phyloP scores from a whole-genome alignment of 106 monocot species.

The Platanthera zijinensis region DNA sequence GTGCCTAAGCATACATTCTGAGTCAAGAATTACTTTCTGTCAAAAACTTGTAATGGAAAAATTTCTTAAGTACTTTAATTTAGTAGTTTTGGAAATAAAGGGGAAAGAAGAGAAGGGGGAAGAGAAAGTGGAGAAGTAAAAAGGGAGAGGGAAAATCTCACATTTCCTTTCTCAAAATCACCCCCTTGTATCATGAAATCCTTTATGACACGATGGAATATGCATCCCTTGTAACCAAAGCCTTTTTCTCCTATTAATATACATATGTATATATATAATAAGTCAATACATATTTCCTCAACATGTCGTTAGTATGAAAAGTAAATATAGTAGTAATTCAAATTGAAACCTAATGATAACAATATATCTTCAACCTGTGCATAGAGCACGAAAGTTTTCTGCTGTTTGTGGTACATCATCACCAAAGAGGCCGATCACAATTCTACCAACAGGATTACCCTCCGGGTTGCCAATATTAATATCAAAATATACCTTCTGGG shows the following conservation, averaged over 20 bases:
- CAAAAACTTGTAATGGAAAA: neutral
- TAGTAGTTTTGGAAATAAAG: neutral
- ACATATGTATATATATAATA: neutral
- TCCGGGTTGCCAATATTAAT: conserved; percentile 81
- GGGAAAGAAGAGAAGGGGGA: neutral
- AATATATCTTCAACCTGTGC: conserved; percentile 48
- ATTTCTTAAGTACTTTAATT: neutral
- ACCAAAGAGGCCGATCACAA: conserved; percentile 87
- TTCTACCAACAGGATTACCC: conserved; percentile 56
- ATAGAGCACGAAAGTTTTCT: conserved; percentile 91
- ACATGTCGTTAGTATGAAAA: neutral
- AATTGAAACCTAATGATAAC: neutral
- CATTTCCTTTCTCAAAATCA: conserved; percentile 94
- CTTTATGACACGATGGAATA: conserved; percentile 91
- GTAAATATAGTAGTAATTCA: neutral
- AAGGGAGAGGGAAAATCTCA: conserved; percentile 20
- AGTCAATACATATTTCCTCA: neutral
- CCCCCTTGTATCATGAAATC: conserved; percentile 99
- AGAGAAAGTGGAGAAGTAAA: neutral
- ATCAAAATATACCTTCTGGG: conserved; percentile 84
- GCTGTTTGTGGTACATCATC: conserved; percentile 92
- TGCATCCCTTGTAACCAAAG: conserved; percentile 86
- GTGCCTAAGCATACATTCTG: neutral
- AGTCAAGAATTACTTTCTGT: neutral
- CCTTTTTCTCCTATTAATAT: conserved; percentile 69